Base-by-base conservation (phyloP, 345 rosid genomes). In the Trapa incisa region DNA sequence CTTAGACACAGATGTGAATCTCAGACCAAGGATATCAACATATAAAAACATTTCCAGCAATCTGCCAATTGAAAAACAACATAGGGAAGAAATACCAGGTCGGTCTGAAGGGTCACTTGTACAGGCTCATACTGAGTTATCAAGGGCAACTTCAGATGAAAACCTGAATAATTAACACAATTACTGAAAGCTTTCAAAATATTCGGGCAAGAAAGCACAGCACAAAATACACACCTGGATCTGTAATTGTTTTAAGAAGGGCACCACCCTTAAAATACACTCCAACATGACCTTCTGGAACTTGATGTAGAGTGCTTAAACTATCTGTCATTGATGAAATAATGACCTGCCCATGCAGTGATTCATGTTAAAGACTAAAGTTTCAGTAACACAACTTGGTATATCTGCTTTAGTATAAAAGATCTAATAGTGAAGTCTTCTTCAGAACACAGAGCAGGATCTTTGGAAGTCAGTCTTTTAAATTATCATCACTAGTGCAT, bases 231-330 rank as follows among this genome's bases (percentile, higher is more conserved):
- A 47, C 53, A 86, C 98, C 95, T 67, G 98, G 96, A 75, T 75
- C 81, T 15, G 93, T 76, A 68, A 92, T 77, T 0, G 76, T 78
- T 29, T 85, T 68, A 22, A 88, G 75, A 68, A 92, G 93, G 37
- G 96, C 98, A 75, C 96, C 98, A 48, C 96, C 96, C 79, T 88
- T 86, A 96, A 95, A 92, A 70, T 92, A 92, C 9, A 86, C 98
- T 68, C 98, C 96, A 61, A 92, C 98, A 64, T 92, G 89, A 75
- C 96, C 96, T 82, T 92, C 96, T 16, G 96, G 96, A 36, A 92
- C 91, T 86, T 89, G 93, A 64, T 92, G 96, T 65, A 92, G 57
- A 75, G 88, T 77, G 43, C 87, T 73, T 48, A 84, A 78, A 71
- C 81, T 76, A 66, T 58, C 75, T 35, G 83, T 75, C 9, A 70